Conservation (phyloP, 2,329 filamentous ascomycete species). For the Pestalotiopsis sp. region DNA sequence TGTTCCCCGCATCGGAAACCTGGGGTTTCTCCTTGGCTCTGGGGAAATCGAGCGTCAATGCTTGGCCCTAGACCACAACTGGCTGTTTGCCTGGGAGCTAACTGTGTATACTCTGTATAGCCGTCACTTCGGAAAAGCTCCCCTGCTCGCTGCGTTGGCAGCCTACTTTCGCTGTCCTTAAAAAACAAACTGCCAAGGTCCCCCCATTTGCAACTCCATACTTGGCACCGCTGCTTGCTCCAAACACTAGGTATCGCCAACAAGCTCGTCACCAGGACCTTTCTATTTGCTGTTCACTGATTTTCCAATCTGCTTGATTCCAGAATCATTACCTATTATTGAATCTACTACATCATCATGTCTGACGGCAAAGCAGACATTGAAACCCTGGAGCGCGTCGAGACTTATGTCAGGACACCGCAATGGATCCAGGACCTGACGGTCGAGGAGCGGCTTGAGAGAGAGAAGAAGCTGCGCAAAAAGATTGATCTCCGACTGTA, state of each 20-base stretch:
- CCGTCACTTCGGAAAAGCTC: not conserved
- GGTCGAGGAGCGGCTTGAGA: not conserved
- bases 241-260: not conserved
- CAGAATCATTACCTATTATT: not conserved
- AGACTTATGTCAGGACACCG: not conserved
- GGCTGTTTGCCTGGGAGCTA: not conserved
- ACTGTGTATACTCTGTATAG: not conserved
- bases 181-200: not conserved
- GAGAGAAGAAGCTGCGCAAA: not conserved
- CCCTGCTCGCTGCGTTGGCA: not conserved
- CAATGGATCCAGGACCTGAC: slow-evolving; percentile 11
- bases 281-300: not conserved
- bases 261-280: not conserved
- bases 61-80: not conserved
- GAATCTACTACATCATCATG: not conserved
- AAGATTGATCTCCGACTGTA: slow-evolving; percentile 11
- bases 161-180: not conserved
- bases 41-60: not conserved
- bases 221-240: not conserved
- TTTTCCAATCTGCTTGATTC: not conserved
- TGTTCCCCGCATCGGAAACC: not conserved
- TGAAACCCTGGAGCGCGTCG: slow-evolving; percentile 4
- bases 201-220: not conserved
- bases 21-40: not conserved
- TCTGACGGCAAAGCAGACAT: not conserved